phyloP scores from a whole-genome alignment of 2,329 filamentous ascomycete species.

The Botryotinia globosa region DNA sequence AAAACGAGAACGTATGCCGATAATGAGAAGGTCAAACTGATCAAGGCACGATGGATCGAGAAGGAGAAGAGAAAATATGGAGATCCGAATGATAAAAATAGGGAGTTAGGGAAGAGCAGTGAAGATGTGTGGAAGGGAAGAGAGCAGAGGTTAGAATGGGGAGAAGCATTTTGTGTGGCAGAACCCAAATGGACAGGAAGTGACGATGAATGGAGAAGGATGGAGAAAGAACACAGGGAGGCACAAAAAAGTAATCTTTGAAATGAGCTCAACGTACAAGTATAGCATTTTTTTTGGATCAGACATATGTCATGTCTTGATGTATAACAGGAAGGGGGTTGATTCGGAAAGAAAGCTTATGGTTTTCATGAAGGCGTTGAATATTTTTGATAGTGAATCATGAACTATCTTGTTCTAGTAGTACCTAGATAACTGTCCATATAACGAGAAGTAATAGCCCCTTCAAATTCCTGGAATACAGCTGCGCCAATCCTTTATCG shows the following conservation, averaged over 20 bases:
- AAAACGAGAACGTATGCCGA: constrained; percentile 64
- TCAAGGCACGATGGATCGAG: constrained; percentile 39
- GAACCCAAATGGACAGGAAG: constrained; percentile 10
- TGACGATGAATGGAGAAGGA: constrained; percentile 34
- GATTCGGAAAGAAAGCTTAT: not conserved
- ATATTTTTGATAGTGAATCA: not conserved
- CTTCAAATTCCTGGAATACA: not conserved
- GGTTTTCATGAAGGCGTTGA: not conserved
- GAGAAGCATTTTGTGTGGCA: constrained; percentile 31
- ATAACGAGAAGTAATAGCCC: not conserved
- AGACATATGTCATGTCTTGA: not conserved
- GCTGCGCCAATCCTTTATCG: not conserved
- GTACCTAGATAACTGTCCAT: not conserved
- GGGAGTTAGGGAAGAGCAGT: constrained; percentile 68
- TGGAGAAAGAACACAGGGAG: constrained; percentile 18
- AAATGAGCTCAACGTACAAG: not conserved
- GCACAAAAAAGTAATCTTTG: not conserved
- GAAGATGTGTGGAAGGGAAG: constrained; percentile 88
- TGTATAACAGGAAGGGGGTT: not conserved
- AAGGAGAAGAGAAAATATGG: constrained; percentile 58
- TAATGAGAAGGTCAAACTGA: constrained; percentile 52
- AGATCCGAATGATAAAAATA: constrained; percentile 44
- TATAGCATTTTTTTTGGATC: not conserved
- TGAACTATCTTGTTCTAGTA: not conserved
- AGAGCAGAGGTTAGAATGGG: constrained; percentile 54